Evolutionary conservation across 2,329 filamentous ascomycete species (phyloP).

Genomic region (Hypoxylon sp.): DNA sequence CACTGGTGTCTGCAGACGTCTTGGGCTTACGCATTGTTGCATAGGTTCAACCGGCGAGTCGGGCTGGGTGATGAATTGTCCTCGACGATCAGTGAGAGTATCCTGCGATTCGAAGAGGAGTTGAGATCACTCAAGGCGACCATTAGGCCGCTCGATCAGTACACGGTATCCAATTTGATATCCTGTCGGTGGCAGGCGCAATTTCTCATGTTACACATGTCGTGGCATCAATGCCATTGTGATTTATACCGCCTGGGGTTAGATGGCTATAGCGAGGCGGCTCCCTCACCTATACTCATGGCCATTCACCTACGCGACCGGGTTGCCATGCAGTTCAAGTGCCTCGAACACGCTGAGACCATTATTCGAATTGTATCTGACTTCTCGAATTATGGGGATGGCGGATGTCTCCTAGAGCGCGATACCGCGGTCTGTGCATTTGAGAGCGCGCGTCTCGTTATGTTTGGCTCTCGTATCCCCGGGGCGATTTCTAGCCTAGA

Average conservation of each 20-base stretch:
- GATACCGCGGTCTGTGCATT: conserved; percentile 62
- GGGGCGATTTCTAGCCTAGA: conserved; percentile 46
- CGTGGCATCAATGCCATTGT: conserved; percentile 61
- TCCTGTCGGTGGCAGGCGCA: conserved; percentile 48
- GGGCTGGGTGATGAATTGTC: conserved; percentile 50
- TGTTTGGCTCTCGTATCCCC: conserved; percentile 52
- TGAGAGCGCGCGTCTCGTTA: conserved; percentile 58
- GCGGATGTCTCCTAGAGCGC: conserved; percentile 56
- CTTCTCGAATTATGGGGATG: conserved; percentile 50
- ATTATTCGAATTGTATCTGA: conserved; percentile 57
- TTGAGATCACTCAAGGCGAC: conserved; percentile 44
- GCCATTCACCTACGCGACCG: conserved; percentile 52
- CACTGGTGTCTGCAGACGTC: neutral
- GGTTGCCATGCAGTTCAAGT: conserved; percentile 53
- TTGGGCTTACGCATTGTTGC: conserved; percentile 21
- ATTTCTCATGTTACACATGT: conserved; percentile 55
- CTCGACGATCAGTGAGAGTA: conserved; percentile 46
- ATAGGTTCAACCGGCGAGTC: conserved; percentile 52
- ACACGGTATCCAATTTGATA: conserved; percentile 47
- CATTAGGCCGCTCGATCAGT: conserved; percentile 45
- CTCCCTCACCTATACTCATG: conserved; percentile 54
- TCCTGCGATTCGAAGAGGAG: conserved; percentile 50
- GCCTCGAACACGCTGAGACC: conserved; percentile 58
- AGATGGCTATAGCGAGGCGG: conserved; percentile 59
- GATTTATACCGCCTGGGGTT: conserved; percentile 63